Evolutionary conservation across 2,329 filamentous ascomycete genomes (phyloP), one percentile per base, ranked within the genome.

Genomic region (Claviceps arundinis): DNA sequence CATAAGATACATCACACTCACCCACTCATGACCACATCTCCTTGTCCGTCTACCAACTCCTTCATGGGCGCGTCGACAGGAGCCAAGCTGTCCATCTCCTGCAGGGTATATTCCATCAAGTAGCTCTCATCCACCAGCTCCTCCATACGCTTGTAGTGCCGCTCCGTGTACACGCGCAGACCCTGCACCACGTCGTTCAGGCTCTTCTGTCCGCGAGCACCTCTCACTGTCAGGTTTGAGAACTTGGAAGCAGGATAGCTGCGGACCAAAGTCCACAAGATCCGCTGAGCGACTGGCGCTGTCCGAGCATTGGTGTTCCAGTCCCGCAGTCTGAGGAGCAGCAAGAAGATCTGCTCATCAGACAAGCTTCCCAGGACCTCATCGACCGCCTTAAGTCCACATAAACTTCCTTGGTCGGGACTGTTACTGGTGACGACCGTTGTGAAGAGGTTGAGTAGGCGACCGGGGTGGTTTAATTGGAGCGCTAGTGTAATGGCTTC

Each of bases 251-350:
- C 86, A 1, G 89, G 86, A 62, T 95, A 95, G 54, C 82, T 86
- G 57, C 82, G 81, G 50, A 95, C 81, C 7, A 98, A 64, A 1
- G 86, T 81, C 72, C 82, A 85, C 7, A 98, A 71, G 14, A 98
- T 84, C 37, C 84, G 81, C 68, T 98, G 93, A 1, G 93, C 87
- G 1, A 97, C 82, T 5, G 83, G 78, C 1, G 89, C 84, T 3
- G 89, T 95, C 55, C 88, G 79, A 0, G 89, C 89, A 60, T 97
- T 97, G 4, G 93, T 95, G 65, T 98, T 98, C 93, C 93, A 98
- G 69, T 98, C 93, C 46, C 94, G 79, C 45, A 96, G 70, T 54
- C 93, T 77, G 40, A 91, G 73, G 0, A 98, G 77, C 14, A 98
- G 77, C 6, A 81, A 74, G 68, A 88, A 94, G 14, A 98, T 78